Base-by-base conservation (phyloP, 83 land plant species). In the Diphasiastrum complanatum region DNA sequence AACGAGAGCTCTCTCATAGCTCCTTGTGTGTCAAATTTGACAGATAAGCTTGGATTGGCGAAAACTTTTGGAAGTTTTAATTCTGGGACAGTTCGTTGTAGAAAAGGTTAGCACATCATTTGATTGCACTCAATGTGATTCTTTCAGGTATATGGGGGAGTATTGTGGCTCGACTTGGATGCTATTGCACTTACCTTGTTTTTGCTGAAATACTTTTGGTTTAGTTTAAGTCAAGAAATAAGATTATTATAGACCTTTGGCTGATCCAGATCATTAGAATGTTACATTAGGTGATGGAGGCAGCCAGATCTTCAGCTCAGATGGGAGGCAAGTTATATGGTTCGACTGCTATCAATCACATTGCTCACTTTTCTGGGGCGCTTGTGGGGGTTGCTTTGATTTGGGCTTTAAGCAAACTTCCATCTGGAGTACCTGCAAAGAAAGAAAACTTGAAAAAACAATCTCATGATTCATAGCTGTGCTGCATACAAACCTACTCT, bases 31-130 rank as follows among this genome's bases (percentile, higher is more conserved):
- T 50, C 16, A 5, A 45, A 45, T 45, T 23, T 36, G 75, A 71
- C 80, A 93, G 98, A 76, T 93, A 57, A 83, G 92, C 6, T 93
- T 90, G 88, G 96, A 93, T 61, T 93, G 98, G 98, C 79, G 96
- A 63, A 93, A 93, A 77, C 85, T 93, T 5, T 78, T 93, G 55
- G 98, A 93, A 70, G 95, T 93, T 18, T 75, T 93, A 53, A 81
- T 93, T 47, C 66, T 93, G 51, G 98, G 98, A 6, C 98, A 93
- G 64, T 89, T 93, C 75, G 98, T 93, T 47, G 69, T 93, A 54
- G 85, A 93, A 18, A 93, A 76, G 96, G 98, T 93, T 64, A 26
- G 60, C 16, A 6, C 26, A n/a, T n/a, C n/a, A n/a, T n/a, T n/a
- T n/a, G n/a, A n/a, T n/a, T n/a, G n/a, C n/a, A n/a, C n/a, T n/a